Evolutionary conservation across 169 alveolate species (phyloP).

Genomic region (Plasmodium cynomolgi): DNA sequence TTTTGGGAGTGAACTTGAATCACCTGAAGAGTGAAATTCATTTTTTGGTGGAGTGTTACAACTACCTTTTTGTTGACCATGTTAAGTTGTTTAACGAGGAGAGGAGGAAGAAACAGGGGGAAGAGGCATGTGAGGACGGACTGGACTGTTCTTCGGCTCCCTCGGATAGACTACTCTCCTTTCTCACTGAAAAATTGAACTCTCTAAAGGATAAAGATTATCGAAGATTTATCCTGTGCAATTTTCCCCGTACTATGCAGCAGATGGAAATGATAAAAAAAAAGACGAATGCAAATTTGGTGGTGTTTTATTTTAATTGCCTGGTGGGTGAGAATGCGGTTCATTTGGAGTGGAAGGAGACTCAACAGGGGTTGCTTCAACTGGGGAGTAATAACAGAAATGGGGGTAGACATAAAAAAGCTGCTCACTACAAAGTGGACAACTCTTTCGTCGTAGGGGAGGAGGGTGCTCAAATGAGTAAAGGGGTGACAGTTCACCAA

Average conservation of each 20-base stretch:
- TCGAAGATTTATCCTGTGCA: constrained; percentile 39
- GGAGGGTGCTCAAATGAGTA: neutral
- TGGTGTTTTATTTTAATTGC: constrained; percentile 18
- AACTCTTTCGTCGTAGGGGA: neutral
- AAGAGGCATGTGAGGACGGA: neutral
- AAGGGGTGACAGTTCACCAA: neutral
- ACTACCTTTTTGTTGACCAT: constrained; percentile 33
- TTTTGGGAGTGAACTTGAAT: constrained; percentile 23
- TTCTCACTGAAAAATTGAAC: constrained; percentile 25
- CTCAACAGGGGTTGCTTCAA: neutral
- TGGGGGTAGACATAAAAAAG: neutral
- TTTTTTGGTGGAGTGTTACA: constrained; percentile 15
- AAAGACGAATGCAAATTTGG: neutral
- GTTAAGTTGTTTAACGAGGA: constrained; percentile 9
- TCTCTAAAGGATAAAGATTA: constrained; percentile 11
- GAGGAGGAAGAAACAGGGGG: neutral
- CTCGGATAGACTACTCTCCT: neutral
- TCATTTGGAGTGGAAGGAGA: constrained; percentile 9
- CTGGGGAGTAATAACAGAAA: neutral
- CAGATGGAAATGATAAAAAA: constrained; percentile 13
- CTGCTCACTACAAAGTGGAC: neutral
- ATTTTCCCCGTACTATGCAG: constrained; percentile 4
- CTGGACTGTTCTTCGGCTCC: neutral
- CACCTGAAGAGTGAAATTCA: neutral
- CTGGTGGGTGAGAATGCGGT: neutral